Evolutionary conservation across 1,284 basidiomycete species (phyloP), one percentile per base, ranked within the genome.

Genomic region (Ustilago loliicola): DNA sequence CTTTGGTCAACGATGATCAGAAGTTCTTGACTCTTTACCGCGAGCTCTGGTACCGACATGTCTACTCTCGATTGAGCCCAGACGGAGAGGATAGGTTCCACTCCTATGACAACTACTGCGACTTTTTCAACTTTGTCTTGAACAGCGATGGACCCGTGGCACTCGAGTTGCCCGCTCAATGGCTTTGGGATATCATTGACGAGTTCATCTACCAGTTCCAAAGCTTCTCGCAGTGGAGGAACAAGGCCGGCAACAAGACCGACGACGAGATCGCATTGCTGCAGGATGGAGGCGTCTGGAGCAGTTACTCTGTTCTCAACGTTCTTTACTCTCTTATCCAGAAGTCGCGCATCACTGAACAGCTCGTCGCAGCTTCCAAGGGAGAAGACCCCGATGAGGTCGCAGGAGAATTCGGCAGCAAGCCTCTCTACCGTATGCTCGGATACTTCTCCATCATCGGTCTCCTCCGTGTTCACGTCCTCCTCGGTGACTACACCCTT

Each of bases 201-300:
- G 96, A 98, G 86, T 99, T 99, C 87, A 97, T 98, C 82, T 99
- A 98, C 88, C 96, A 98, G 87, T 99, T 96, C 90, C 94, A 97
- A 87, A 93, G 93, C 67, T 85, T 25, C 98, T 98, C 88, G 93
- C 95, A 80, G 91, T 84, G 86, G 92, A 89, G 95, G 65, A 93
- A 93, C 47, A 93, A 93, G 85, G 91, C 92, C 38, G 92, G 93
- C 74, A 90, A 90, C 75, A 98, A 98, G 89, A 91, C 91, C 0
- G 95, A 96, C 61, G 95, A 98, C 82, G 96, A 98, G 86, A 65
- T 84, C 9, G 68, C 73, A 11, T 63, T 84, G 17, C 64, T 85
- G 11, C 82, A 83, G 66, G 82, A 83, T 54, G 81, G 81, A n/a
- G 82, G 83, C n/a, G 83, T 96, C 65, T 99, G 96, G 96, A 95